Evolutionary conservation across 2,329 filamentous ascomycete genomes (phyloP).

Genomic region (Lachnellula subtilissima): DNA sequence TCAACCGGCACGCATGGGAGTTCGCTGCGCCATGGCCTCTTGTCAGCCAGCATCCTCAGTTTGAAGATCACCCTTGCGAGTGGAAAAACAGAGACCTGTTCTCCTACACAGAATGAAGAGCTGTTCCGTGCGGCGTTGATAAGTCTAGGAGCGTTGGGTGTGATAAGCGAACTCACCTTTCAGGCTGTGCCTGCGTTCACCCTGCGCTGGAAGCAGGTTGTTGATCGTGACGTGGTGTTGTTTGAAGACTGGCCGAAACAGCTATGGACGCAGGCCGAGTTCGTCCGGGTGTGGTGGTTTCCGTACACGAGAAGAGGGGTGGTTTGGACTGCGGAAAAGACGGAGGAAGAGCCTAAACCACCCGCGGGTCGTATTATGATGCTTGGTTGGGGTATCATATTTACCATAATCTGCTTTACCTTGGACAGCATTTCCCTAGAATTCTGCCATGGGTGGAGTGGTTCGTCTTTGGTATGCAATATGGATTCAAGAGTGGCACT

Average conservation of each 20-base stretch:
- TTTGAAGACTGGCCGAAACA: slow-evolving; percentile 65
- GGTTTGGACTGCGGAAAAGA: slow-evolving; percentile 83
- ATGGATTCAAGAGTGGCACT: slow-evolving; percentile 73
- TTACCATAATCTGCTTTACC: slow-evolving; percentile 85
- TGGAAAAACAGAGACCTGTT: slow-evolving; percentile 68
- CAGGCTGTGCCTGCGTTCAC: slow-evolving; percentile 74
- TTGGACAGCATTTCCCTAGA: slow-evolving; percentile 71
- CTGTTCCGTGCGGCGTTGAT: slow-evolving; percentile 86
- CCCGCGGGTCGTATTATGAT: slow-evolving; percentile 70
- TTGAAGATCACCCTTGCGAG: slow-evolving; percentile 79
- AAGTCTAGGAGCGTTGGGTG: slow-evolving; percentile 83
- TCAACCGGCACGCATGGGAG: slow-evolving; percentile 92
- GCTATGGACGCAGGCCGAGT: slow-evolving; percentile 82
- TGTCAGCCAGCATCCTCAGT: slow-evolving; percentile 71
- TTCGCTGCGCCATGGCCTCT: slow-evolving; percentile 73
- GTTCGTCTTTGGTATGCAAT: slow-evolving; percentile 97
- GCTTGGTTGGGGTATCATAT: slow-evolving; percentile 77
- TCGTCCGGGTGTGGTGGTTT: slow-evolving; percentile 95
- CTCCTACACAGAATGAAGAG: slow-evolving; percentile 60
- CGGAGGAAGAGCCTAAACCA: slow-evolving; percentile 54
- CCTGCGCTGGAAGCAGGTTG: slow-evolving; percentile 79
- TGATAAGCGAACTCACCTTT: slow-evolving; percentile 86
- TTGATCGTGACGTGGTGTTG: slow-evolving; percentile 65
- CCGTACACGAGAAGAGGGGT: slow-evolving; percentile 86
- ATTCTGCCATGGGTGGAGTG: slow-evolving; percentile 87